Conservation (phyloP, 139 green algal species). For the Closterium sp. region DNA sequence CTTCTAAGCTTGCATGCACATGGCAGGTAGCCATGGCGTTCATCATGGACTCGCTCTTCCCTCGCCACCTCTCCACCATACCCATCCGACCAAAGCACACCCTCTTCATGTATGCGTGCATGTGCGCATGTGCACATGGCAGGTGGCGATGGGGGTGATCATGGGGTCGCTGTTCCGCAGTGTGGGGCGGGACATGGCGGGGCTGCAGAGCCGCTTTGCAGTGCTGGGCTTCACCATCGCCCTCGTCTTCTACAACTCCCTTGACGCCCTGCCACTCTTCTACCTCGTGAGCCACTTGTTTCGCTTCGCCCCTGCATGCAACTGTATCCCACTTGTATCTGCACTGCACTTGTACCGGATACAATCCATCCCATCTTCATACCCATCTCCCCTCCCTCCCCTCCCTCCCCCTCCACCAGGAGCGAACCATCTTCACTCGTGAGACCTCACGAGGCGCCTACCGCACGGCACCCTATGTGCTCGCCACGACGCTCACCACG, state of each 20-base stretch:
- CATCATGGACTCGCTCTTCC: no score
- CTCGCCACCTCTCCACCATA: no score
- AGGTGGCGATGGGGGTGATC: slow-evolving; percentile 38
- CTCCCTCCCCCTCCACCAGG: not conserved
- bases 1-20: no score
- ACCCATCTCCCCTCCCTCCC: no score
- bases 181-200: not conserved
- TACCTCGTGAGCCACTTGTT: slow-evolving; percentile 24
- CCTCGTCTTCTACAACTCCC: slow-evolving; percentile 53
- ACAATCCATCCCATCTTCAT: no score
- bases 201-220: slow-evolving; percentile 10
- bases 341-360: no score
- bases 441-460: slow-evolving; percentile 53
- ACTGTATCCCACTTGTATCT: not conserved
- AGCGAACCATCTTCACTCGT: slow-evolving; percentile 47
- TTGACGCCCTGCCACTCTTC: slow-evolving; percentile 52
- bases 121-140: not conserved
- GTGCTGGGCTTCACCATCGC: slow-evolving; percentile 46
- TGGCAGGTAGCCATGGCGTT: no score
- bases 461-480: slow-evolving; percentile 49
- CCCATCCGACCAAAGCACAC: no score
- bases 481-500: slow-evolving; percentile 33
- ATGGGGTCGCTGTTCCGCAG: slow-evolving; percentile 37
- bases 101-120: no score
- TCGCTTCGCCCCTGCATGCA: not conserved